Conservation (phyloP, 176 grass and related monocot species). For the Puccinellia tenuiflora region DNA sequence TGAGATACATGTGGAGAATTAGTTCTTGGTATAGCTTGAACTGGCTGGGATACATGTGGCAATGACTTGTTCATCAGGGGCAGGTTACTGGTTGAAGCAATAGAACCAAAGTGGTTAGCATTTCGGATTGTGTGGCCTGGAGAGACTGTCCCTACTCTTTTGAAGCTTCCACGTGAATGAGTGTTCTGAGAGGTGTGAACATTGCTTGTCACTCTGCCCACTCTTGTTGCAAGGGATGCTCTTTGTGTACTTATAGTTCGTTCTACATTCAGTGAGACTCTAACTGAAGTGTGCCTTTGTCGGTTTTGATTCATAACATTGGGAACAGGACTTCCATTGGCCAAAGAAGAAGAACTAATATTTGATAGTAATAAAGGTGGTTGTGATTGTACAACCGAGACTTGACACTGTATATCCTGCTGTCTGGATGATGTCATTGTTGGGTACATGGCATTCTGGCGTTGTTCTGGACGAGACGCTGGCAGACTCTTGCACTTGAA, state of each 20-base stretch:
- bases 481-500: slow-evolving; percentile 36
- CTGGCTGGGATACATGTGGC: slow-evolving; percentile 22
- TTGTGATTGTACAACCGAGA: not conserved
- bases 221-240: not conserved
- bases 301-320: slow-evolving; percentile 29
- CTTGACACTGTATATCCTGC: slow-evolving; percentile 23
- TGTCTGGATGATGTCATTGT: slow-evolving; percentile 2
- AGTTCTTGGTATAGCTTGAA: slow-evolving; percentile 15
- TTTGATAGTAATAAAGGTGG: not conserved
- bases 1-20: slow-evolving; percentile 7
- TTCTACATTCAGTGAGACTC: slow-evolving; percentile 30
- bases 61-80: slow-evolving; percentile 25
- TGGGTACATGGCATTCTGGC: slow-evolving; percentile 18
- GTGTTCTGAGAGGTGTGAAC: slow-evolving; percentile 19
- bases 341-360: slow-evolving; percentile 7
- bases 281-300: slow-evolving; percentile 29
- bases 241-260: slow-evolving; percentile 27
- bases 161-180: slow-evolving; percentile 38
- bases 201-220: slow-evolving; percentile 11
- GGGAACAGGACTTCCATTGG: not conserved
- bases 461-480: slow-evolving; percentile 32
- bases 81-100: slow-evolving; percentile 16
- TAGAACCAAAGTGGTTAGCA: slow-evolving; percentile 21
- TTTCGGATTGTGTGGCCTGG: slow-evolving; percentile 16
- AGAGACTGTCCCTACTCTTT: slow-evolving; percentile 37